Percentiles rank a stretch among this genome's conserved stretches.
Conservation (phyloP, 1,284 basidiomycete genomes). For the Trichosporon sp. region DNA sequence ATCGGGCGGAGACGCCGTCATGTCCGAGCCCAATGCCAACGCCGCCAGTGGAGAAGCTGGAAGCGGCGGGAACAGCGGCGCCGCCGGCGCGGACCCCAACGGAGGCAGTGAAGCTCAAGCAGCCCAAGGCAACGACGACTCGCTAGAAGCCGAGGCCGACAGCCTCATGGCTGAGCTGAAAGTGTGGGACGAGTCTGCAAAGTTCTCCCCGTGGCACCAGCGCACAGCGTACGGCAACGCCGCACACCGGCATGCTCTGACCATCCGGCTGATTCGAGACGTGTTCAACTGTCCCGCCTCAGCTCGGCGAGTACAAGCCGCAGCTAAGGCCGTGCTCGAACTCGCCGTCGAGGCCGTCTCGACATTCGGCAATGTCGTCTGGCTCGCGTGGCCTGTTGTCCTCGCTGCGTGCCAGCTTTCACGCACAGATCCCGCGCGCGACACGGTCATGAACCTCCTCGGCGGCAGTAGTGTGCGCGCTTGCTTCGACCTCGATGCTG, state of each 20-base stretch:
- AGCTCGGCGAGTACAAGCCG: constrained; percentile 26
- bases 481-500: constrained; percentile 34
- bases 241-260: constrained; percentile 35
- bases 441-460: constrained; percentile 26
- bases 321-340: constrained; percentile 33
- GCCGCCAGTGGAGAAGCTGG: too few species aligned
- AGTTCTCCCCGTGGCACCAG: constrained; percentile 34
- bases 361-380: constrained; percentile 30
- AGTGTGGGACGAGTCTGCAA: constrained; percentile 33
- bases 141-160: constrained; percentile 20
- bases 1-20: background rate
- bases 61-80: too few species aligned
- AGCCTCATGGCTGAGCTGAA: constrained; percentile 32
- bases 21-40: too few species aligned
- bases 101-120: too few species aligned
- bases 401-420: constrained; percentile 37
- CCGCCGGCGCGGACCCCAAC: too few species aligned
- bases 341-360: constrained; percentile 32
- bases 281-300: constrained; percentile 28
- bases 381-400: constrained; percentile 41
- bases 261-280: constrained; percentile 29
- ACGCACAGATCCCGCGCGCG: constrained; percentile 23
- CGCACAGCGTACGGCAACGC: constrained; percentile 40
- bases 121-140: background rate
- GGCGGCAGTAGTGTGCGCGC: constrained; percentile 26